Base-by-base conservation (phyloP, 176 grass and related monocot species). In the Triticum timopheevii region DNA sequence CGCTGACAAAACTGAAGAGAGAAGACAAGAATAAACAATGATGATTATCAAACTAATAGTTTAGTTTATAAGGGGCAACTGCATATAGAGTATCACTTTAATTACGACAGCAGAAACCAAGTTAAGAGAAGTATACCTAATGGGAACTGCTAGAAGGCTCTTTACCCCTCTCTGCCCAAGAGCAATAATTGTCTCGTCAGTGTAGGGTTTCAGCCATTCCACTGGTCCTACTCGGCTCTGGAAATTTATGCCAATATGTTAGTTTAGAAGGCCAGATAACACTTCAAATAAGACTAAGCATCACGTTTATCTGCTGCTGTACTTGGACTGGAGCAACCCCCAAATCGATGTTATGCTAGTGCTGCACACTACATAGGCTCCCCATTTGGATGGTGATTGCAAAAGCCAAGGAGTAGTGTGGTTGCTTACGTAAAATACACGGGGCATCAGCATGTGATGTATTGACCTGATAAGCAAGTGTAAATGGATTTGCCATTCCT, bases 191-290 rank as follows among this genome's bases (percentile, higher is more conserved):
- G 97, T 99, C 90, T 99, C 97, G 62, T 99, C 97, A 36, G 97
- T 99, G 72, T 99, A 99, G 15, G 97, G 97, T 79, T 83, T 96
- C 82, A 99, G 85, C 97, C 97, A 99, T 90, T 99, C 97, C 30
- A 99, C 97, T 77, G 74, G 47, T 67, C 97, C 97, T 64, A 99
- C 97, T 81, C 97, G 94, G 39, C 97, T 99, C 97, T 99, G 85
- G 88, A 45, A 78, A 82, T 86, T 69, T 66, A 83, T 82, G 40
- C 84, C 52, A 81, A 81, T 40, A 77, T 62, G 4, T 76, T 65
- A 65, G 11, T 23, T 65, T 30, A 80, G 45, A 33, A 22, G 49
- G 25, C 9, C 79, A 80, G 25, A 22, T 47, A 47, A 9, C 20
- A 69, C 19, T 69, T 52, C 31, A 82, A 82, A 35, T 69, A 82